Base-by-base conservation (phyloP, 768 basidiomycete species). In the Dacryopinax primogenitus region DNA sequence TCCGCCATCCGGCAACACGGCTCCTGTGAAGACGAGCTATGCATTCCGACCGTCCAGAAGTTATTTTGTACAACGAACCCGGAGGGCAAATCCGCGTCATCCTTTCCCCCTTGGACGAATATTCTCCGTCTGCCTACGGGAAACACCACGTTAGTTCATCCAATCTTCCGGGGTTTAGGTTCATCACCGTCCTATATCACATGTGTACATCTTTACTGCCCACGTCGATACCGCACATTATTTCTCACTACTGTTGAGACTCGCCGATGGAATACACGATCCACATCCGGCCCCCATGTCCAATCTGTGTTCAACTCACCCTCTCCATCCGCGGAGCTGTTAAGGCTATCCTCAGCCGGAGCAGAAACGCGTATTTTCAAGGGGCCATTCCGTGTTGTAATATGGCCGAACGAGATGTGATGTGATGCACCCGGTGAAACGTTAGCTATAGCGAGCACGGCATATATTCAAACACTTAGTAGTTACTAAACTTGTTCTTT, bases 221-320 rank as follows among this genome's bases (percentile, higher is more conserved):
- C 68, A 82, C 13, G 70, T 76, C 1, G 65, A 70, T 51, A 79
- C 79, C 23, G 73, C 65, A 73, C 72, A 26, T 71, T 71, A 1
- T 81, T 81, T 70, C 71, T 79, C 37, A 75, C 79, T 58, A 73
- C 73, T 0, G 72, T 82, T 1, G 64, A 68, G 7, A 37, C 69
- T 37, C 36, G 36, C 36, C 82, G 65, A 69, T 65, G n/a, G 74
- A 73, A 37, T 80, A 78, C 65, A 76, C 76, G 0, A 69, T 80
- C 3, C 82, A 82, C 69, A 73, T 79, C 34, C 82, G 82, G 65
- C 80, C 81, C 67, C 82, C 81, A 63, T 81, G 81, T 68, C 77
- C 71, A 1, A 18, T 37, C 36, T 26, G 66, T 64, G 41, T 51
- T 69, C 75, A 78, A 65, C 71, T 81, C 37, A 79, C 79, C 2